These are phyloP conservation scores for Begonia loranthoides DNA, from an alignment of 306 rosid genomes.

Conservation along the genomic window DNA sequence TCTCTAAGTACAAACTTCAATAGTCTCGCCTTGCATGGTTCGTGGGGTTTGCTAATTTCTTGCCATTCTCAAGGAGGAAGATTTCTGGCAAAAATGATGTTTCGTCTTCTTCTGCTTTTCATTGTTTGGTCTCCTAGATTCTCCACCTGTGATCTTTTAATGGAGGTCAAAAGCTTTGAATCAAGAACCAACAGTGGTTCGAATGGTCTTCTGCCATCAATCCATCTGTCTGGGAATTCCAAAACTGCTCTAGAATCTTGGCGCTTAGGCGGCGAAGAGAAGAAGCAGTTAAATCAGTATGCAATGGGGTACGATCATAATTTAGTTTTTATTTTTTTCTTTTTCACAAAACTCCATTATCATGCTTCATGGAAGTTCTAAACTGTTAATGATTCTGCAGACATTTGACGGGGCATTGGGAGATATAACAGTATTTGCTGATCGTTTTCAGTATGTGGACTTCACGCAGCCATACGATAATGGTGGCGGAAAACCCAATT, in stretches of 20 bases:
- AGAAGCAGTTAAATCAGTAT: constrained; percentile 17
- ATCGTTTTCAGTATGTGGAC: constrained; percentile 25
- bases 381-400: constrained; percentile 1
- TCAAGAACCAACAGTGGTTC: background rate
- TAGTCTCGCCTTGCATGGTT: too few species aligned
- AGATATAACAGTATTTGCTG: constrained; percentile 30
- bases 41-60: too few species aligned
- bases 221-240: background rate
- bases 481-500: constrained; percentile 22
- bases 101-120: too few species aligned
- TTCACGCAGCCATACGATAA: constrained; percentile 47
- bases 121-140: background rate
- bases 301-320: constrained; percentile 17
- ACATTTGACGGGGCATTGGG: constrained; percentile 43
- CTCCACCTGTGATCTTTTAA: background rate
- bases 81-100: too few species aligned
- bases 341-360: background rate
- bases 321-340: background rate
- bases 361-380: too few species aligned
- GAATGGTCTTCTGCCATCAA: background rate
- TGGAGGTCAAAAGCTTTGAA: background rate
- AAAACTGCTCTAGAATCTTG: background rate
- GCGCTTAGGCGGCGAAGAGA: constrained; percentile 1
- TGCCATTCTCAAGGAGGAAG: too few species aligned
- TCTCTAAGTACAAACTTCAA: too few species aligned